Conservation (phyloP, 176 grass and related monocot species). For the Oropetium thomaeum region DNA sequence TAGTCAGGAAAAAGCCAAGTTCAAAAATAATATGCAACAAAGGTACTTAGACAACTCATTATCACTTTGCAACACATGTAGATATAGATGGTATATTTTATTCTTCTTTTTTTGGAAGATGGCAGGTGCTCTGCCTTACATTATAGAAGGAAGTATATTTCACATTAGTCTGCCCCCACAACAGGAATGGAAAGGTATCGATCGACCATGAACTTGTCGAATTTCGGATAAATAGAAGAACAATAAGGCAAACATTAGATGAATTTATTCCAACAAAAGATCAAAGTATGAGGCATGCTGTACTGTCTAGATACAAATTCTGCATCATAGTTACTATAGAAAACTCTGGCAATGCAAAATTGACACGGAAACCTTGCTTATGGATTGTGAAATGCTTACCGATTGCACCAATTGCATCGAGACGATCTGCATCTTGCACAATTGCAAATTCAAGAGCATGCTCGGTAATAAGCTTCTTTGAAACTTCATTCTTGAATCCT, state of each 20-base stretch:
- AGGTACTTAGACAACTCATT: background rate
- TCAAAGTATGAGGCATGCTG: background rate
- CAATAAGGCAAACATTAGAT: background rate
- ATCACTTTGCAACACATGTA: background rate
- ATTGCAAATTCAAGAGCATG: slow-evolving; percentile 69
- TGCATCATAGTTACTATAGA: background rate
- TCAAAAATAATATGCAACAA: background rate
- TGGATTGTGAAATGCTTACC: slow-evolving; percentile 42
- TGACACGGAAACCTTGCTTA: background rate
- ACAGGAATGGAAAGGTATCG: too few species aligned
- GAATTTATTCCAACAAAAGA: background rate
- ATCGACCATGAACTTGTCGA: too few species aligned
- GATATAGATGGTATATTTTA: too few species aligned
- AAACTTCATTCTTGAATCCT: slow-evolving; percentile 94
- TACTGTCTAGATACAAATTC: background rate
- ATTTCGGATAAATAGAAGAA: slow-evolving; percentile 13
- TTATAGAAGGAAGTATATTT: too few species aligned
- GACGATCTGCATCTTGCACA: slow-evolving; percentile 93
- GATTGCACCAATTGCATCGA: slow-evolving; percentile 90
- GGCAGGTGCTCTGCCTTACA: too few species aligned
- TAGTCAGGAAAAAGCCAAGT: background rate
- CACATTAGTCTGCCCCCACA: background rate
- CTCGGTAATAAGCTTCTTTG: slow-evolving; percentile 36
- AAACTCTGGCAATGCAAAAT: background rate
- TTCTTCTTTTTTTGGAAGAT: too few species aligned